Percentiles rank a stretch among this genome's conserved stretches.
Conservation (phyloP, 352 stramenopile species). For the Pythium coloratum region DNA sequence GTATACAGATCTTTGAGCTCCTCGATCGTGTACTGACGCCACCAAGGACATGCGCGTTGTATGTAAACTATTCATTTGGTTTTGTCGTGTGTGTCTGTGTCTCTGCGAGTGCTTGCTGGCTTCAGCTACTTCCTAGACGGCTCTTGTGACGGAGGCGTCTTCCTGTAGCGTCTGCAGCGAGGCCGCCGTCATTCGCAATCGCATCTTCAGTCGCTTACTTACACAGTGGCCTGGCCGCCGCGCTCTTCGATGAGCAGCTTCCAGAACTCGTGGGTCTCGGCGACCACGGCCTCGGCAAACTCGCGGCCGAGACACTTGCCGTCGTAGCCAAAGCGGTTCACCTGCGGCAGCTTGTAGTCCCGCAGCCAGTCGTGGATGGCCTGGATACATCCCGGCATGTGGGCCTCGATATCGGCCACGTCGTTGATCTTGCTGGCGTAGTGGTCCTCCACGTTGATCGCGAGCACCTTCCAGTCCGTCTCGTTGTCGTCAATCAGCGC, state of each 20-base stretch:
- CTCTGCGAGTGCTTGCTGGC: no score
- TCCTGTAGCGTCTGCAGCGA: no score
- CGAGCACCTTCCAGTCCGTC: constrained; percentile 99
- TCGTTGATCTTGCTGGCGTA: constrained; percentile 97
- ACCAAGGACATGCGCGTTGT: no score
- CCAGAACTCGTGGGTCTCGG: constrained; percentile 90
- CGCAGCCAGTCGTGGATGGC: constrained; percentile 98
- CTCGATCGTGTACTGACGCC: no score
- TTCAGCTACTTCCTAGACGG: no score
- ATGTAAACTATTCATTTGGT: no score
- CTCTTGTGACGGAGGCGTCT: no score
- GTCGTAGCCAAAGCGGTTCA: constrained; percentile 99
- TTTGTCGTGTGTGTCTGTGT: no score
- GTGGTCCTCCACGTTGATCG: constrained; percentile 96
- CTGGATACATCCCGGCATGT: constrained; percentile 92
- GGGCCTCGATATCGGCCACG: constrained; percentile 95
- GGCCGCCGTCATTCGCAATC: no score
- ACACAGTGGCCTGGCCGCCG: constrained; percentile 79
- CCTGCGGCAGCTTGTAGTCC: constrained; percentile 99
- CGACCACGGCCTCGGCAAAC: constrained; percentile 86
- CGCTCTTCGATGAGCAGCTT: constrained; percentile 88
- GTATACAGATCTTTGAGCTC: no score
- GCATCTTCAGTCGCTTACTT: constrained; percentile 16
- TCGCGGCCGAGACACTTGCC: constrained; percentile 93
- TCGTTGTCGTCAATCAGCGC: constrained; percentile 99